Evolutionary conservation across 352 stramenopile genomes (phyloP).

Genomic region (Phytopythium mirpurense): DNA sequence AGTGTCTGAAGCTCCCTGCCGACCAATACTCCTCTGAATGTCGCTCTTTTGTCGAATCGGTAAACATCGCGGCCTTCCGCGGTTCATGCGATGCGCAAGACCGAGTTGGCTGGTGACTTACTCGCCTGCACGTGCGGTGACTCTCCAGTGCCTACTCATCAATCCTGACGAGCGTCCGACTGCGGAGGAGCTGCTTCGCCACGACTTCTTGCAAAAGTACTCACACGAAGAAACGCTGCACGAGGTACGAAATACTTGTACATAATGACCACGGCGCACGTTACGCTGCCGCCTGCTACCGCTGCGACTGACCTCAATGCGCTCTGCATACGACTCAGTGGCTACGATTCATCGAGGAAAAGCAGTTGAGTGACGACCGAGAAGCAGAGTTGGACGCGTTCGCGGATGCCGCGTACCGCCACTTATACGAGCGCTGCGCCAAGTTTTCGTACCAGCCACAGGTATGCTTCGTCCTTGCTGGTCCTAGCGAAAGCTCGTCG

Average conservation of each 20-base stretch:
- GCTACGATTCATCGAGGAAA: slow-evolving; percentile 52
- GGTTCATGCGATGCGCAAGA: not conserved
- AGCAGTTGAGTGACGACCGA: slow-evolving; percentile 54
- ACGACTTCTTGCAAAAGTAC: slow-evolving; percentile 71
- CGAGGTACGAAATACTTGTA: slow-evolving; percentile 33
- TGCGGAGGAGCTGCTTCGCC: slow-evolving; percentile 55
- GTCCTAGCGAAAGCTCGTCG: too few species aligned
- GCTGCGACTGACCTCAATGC: not conserved
- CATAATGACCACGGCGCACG: too few species aligned
- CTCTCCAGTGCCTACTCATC: slow-evolving; percentile 51
- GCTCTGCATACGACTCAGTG: slow-evolving; percentile 35
- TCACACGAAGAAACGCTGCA: slow-evolving; percentile 55
- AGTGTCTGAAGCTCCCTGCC: slow-evolving; percentile 56
- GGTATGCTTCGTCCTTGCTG: too few species aligned
- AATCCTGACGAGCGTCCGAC: slow-evolving; percentile 59
- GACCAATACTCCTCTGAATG: slow-evolving; percentile 67
- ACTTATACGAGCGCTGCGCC: slow-evolving; percentile 71
- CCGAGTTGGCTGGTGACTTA: not conserved
- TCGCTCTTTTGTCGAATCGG: slow-evolving; percentile 52
- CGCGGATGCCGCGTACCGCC: slow-evolving; percentile 69
- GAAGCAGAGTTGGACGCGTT: slow-evolving; percentile 54
- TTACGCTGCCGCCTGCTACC: slow-evolving; percentile 16
- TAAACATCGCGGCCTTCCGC: too few species aligned
- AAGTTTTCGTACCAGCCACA: slow-evolving; percentile 75
- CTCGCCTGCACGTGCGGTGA: not conserved